phyloP scores from a whole-genome alignment of 495 filamentous ascomycete genomes.

The Daldinia concentrica region DNA sequence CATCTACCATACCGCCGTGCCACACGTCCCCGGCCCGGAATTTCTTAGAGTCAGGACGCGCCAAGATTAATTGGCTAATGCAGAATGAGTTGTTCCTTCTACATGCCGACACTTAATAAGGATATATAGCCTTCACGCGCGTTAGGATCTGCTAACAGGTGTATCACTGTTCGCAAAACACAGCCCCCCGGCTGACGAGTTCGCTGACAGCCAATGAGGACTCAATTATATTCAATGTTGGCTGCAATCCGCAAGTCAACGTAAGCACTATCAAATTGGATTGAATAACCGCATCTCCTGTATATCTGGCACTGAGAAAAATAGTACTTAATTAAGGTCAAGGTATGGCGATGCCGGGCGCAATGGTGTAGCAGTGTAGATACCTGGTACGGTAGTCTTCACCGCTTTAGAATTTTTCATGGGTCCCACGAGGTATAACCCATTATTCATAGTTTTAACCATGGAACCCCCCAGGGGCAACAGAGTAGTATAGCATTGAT shows the following conservation, averaged over 20 bases:
- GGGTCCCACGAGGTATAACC: not conserved
- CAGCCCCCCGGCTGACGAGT: not conserved
- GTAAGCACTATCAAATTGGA: not conserved
- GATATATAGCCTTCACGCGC: not conserved
- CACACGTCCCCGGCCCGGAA: not conserved
- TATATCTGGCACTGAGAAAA: too few species aligned
- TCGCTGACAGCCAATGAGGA: not conserved
- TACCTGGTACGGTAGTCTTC: too few species aligned
- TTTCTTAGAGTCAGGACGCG: not conserved
- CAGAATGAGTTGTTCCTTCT: not conserved
- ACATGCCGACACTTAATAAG: not conserved
- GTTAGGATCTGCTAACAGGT: not conserved
- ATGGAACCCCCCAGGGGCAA: not conserved
- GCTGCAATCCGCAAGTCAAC: not conserved
- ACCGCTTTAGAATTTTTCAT: not conserved
- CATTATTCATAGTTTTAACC: not conserved
- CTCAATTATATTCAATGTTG: not conserved
- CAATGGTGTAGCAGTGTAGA: too few species aligned
- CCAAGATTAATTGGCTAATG: not conserved
- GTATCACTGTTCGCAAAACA: not conserved
- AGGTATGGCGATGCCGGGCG: not conserved
- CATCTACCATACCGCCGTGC: too few species aligned
- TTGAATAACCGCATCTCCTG: not conserved
- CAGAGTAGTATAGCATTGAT: not conserved
- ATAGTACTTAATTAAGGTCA: too few species aligned